Percentiles rank a stretch among this genome's conserved stretches.
These are phyloP conservation scores for Saccharomycopsis amapae DNA, from an alignment of 805 yeast species.

Conservation along the genomic window DNA sequence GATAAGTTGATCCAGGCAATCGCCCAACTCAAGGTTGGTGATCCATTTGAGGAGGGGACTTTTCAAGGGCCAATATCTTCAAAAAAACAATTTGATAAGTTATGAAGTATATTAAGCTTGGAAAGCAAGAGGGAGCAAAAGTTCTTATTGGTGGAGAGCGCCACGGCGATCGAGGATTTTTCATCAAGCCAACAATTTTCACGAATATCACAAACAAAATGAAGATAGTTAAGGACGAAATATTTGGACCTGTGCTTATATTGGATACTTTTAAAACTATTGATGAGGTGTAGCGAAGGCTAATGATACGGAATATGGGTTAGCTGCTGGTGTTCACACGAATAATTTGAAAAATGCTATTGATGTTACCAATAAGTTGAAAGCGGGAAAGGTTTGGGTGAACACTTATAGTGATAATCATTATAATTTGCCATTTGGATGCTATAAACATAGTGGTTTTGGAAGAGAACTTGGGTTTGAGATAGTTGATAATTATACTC, in stretches of 20 bases:
- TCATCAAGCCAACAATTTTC: conserved; percentile 64
- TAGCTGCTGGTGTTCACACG: conserved; percentile 89
- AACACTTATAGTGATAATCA: conserved; percentile 87
- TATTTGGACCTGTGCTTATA: conserved; percentile 88
- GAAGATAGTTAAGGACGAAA: conserved; percentile 68
- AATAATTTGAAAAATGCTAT: conserved; percentile 65
- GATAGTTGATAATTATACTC: conserved; percentile 78
- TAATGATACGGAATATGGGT: conserved; percentile 76
- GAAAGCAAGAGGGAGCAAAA: conserved; percentile 78
- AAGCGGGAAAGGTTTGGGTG: conserved; percentile 89
- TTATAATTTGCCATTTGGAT: conserved; percentile 86
- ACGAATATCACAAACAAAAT: conserved; percentile 60
- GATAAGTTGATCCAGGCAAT: conserved; percentile 49
- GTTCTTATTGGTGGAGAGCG: conserved; percentile 64
- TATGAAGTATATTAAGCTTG: conserved; percentile 66
- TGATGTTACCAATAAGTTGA: conserved; percentile 63
- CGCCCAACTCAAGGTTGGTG: conserved; percentile 60
- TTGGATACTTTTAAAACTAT: conserved; percentile 72
- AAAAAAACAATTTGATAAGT: conserved; percentile 69
- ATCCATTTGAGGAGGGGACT: conserved; percentile 70
- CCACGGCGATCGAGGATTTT: conserved; percentile 55
- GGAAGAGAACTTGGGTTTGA: conserved; percentile 92
- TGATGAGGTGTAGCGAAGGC: conserved; percentile 77
- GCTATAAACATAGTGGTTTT: conserved; percentile 81
- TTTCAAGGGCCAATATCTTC: conserved; percentile 93